Conservation (phyloP, 805 yeast species). For the Ogataea paradorogensis region DNA sequence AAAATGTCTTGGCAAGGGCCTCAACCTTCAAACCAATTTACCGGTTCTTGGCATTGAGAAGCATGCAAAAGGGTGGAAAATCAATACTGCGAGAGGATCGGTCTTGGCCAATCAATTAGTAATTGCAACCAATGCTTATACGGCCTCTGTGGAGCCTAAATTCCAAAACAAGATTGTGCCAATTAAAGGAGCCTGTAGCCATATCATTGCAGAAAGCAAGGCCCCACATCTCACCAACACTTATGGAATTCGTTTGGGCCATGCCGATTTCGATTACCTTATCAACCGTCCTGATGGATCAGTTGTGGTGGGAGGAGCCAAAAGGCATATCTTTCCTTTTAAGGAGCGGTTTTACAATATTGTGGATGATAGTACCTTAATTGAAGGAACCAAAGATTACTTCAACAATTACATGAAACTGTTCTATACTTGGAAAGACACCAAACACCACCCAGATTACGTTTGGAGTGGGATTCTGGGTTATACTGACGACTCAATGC, state of each 20-base stretch:
- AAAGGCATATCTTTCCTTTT: constrained; percentile 26
- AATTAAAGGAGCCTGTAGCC: constrained; percentile 33
- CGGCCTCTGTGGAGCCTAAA: constrained; percentile 25
- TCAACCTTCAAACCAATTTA: constrained; percentile 42
- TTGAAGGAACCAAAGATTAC: constrained; percentile 23
- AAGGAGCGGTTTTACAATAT: constrained; percentile 27
- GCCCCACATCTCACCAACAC: constrained; percentile 38
- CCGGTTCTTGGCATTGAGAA: constrained; percentile 31
- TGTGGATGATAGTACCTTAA: constrained; percentile 36
- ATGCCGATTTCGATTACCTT: constrained; percentile 33
- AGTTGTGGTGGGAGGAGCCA: constrained; percentile 35
- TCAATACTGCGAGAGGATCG: constrained; percentile 29
- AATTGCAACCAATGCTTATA: constrained; percentile 37
- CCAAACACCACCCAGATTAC: constrained; percentile 24
- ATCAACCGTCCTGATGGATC: constrained; percentile 37
- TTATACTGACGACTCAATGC: constrained; percentile 38
- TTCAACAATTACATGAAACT: constrained; percentile 32
- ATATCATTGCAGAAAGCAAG: constrained; percentile 23
- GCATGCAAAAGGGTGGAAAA: constrained; percentile 26
- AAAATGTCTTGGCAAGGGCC: constrained; percentile 30
- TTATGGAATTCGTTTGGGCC: constrained; percentile 29
- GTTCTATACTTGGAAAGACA: constrained; percentile 35
- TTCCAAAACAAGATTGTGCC: constrained; percentile 36
- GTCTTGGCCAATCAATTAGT: constrained; percentile 34
- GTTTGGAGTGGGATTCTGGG: constrained; percentile 51